Evolutionary conservation across 2,329 filamentous ascomycete species (phyloP), one percentile per base, ranked within the genome.

Genomic region (Colletotrichum scovillei): DNA sequence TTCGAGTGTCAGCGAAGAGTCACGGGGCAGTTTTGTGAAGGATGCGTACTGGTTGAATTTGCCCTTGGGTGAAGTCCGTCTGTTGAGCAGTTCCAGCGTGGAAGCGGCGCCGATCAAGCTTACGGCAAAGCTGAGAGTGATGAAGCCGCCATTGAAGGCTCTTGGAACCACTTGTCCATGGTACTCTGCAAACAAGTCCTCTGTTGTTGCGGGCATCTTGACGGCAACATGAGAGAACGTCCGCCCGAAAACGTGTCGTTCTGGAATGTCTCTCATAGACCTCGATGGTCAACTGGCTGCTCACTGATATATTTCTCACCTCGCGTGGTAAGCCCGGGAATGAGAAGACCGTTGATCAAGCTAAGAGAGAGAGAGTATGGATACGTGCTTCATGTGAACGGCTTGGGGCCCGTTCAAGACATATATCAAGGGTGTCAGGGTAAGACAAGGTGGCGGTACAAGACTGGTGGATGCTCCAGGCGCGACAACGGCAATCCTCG

Each of bases 51-150:
- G 91, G 78, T 94, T 95, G 79, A 91, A 90, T 67, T 89, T 81
- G 9, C 93, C 93, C 78, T 89, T 90, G 67, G 88, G 88, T 2
- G 92, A 91, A 1, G 93, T 95, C 76, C 94, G 88, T 72, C 94
- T 87, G 79, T 97, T 93, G 64, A 97, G 90, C 72, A 97, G 85
- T 81, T 97, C 95, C 38, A 97, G 86, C 0, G 95, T 95, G 4
- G 94, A 94, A 63, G 91, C 88, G 62, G 94, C 92, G 74, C 95
- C 95, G 75, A 95, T 88, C 42, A 94, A 86, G 78, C 94, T 96
- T 77, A 95, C 93, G 76, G 94, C 85, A 75, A 93, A 90, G 79
- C 94, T 97, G 76, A 94, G 86, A 28, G 92, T 87, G 14, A 96
- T 88, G 77, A 94, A 92, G 52, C 90, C 90, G 4, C 87, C 82